phyloP scores from a whole-genome alignment of 768 basidiomycete species.

The Boletus edulis region DNA sequence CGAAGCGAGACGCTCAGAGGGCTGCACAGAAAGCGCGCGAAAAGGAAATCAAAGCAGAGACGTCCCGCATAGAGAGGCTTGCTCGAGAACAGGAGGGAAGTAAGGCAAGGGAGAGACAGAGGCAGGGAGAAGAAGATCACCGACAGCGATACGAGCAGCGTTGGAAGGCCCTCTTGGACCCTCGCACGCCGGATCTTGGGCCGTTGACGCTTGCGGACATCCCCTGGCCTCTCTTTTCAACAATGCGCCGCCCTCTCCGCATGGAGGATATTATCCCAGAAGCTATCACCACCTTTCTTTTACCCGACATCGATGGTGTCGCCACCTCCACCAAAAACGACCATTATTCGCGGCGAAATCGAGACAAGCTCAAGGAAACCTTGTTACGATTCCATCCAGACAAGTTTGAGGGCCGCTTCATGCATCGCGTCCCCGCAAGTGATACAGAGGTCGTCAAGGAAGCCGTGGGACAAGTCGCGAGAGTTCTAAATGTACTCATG shows the following conservation, averaged over 20 bases:
- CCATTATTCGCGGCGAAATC: constrained; percentile 43
- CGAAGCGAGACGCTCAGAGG: constrained; percentile 50
- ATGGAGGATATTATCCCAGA: constrained; percentile 54
- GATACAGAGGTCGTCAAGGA: constrained; percentile 55
- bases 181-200: constrained; percentile 20
- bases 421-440: constrained; percentile 44
- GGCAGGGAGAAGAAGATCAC: constrained; percentile 41
- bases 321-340: constrained; percentile 7
- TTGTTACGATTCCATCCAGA: constrained; percentile 78
- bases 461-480: constrained; percentile 60
- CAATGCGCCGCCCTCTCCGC: constrained; percentile 12
- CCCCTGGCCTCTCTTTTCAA: constrained; percentile 64
- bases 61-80: constrained; percentile 45
- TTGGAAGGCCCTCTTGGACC: constrained; percentile 52
- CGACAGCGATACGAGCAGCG: constrained; percentile 52
- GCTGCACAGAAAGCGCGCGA: constrained; percentile 54
- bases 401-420: constrained; percentile 75
- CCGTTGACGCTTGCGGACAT: constrained; percentile 54
- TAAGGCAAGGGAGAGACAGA: constrained; percentile 48
- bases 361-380: constrained; percentile 64
- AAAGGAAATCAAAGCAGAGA: constrained; percentile 54
- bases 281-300: constrained; percentile 56
- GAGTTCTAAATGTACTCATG: constrained; percentile 59
- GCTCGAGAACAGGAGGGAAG: constrained; percentile 52
- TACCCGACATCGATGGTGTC: constrained; percentile 29